Percentiles rank a stretch among this genome's conserved stretches.
phyloP scores from a whole-genome alignment of 192 early-diverging fungal species.

The Rhizophagus clarus region DNA sequence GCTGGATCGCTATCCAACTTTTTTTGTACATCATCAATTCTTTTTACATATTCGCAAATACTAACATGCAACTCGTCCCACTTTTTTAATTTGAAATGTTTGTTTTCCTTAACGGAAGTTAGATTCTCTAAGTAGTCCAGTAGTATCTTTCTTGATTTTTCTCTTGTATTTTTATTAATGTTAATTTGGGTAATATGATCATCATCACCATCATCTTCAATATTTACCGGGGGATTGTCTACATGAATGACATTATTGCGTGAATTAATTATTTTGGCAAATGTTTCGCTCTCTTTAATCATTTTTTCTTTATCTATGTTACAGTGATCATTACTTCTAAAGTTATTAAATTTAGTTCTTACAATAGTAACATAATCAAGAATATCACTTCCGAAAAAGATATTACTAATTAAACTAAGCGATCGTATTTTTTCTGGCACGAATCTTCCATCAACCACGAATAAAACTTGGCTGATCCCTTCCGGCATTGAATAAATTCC shows the following conservation, averaged over 20 bases:
- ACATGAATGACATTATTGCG: background rate
- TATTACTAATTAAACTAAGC: background rate
- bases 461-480: background rate
- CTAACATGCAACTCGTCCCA: too few species aligned
- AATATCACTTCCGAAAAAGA: background rate
- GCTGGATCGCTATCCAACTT: too few species aligned
- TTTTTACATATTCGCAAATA: too few species aligned
- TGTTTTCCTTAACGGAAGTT: too few species aligned
- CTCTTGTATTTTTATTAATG: background rate
- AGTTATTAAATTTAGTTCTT: background rate
- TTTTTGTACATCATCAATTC: too few species aligned
- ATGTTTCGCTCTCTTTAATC: background rate
- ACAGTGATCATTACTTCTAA: background rate
- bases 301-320: background rate
- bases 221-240: conserved; percentile 4
- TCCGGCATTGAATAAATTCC: background rate
- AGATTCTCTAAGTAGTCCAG: background rate
- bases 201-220: background rate
- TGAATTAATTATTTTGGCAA: background rate
- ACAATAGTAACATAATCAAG: conserved; percentile 6
- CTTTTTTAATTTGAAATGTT: too few species aligned
- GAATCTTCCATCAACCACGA: background rate
- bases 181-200: background rate
- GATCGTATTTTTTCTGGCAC: background rate
- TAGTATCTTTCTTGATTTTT: background rate